Percentiles rank a stretch among this genome's conserved stretches.
Evolutionary conservation across 2,329 filamentous ascomycete genomes (phyloP).

Genomic region (Fusarium sp.): DNA sequence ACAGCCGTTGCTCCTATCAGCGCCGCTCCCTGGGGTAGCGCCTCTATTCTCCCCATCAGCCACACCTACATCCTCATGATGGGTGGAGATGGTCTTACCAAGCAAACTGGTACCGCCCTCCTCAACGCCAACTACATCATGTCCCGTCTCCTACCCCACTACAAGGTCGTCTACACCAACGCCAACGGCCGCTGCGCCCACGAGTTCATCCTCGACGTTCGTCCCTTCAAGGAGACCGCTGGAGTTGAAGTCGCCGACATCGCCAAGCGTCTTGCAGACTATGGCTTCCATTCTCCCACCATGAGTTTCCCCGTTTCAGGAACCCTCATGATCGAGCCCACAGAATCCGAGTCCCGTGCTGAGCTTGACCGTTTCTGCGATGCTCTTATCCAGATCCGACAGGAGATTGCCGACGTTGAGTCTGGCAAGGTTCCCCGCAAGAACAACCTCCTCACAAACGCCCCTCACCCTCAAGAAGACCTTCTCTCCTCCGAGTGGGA

Average conservation of each 20-base stretch:
- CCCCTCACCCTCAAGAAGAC: slow-evolving; percentile 87
- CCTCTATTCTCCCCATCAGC: slow-evolving; percentile 91
- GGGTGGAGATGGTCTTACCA: slow-evolving; percentile 77
- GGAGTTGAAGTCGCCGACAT: slow-evolving; percentile 93
- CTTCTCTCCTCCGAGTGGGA: slow-evolving; percentile 78
- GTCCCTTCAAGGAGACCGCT: slow-evolving; percentile 83
- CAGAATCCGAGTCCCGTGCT: slow-evolving; percentile 89
- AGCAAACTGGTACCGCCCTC: slow-evolving; percentile 89
- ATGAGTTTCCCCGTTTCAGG: slow-evolving; percentile 97
- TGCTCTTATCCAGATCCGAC: slow-evolving; percentile 84
- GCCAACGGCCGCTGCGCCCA: slow-evolving; percentile 89
- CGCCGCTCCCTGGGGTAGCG: slow-evolving; percentile 82
- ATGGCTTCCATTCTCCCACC: slow-evolving; percentile 95
- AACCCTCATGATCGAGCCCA: slow-evolving; percentile 98
- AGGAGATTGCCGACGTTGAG: slow-evolving; percentile 88
- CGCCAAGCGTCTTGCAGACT: slow-evolving; percentile 95
- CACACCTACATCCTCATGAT: slow-evolving; percentile 98
- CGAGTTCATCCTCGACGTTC: slow-evolving; percentile 94
- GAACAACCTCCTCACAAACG: slow-evolving; percentile 87
- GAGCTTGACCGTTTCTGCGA: slow-evolving; percentile 96
- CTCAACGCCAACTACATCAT: slow-evolving; percentile 98
- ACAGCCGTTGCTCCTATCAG: slow-evolving; percentile 44
- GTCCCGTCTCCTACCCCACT: slow-evolving; percentile 84
- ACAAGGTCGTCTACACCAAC: slow-evolving; percentile 94
- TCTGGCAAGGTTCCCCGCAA: slow-evolving; percentile 78